Evolutionary conservation across 257 asterid species (phyloP), one percentile per base, ranked within the genome.

Genomic region (Solanum paucissectum): DNA sequence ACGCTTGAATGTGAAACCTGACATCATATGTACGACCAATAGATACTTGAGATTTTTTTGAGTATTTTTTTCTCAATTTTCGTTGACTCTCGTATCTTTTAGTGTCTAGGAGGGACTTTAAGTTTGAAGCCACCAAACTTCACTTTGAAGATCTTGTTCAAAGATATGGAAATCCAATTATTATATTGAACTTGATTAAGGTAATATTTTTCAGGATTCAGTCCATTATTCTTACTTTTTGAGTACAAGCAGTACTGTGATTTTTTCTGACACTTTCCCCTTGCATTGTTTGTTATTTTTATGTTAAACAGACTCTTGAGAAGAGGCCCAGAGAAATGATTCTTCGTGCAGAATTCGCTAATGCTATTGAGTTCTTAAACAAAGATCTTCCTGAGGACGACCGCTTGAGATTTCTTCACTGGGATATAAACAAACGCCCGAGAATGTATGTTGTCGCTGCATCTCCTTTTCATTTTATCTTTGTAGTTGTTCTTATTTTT

Each of bases 151-250:
- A 97, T 90, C 95, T 97, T 44, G 96, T 91, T 64, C 90, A 94
- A 91, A 92, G 99, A 95, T 97, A 97, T 87, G 98, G 99, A 87
- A 94, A 95, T 93, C 99, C 99, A 86, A 90, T 97, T 79, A 95
- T 97, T 86, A 95, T 97, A 89, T 92, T 97, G 85, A 95, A 97
- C 91, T 89, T 97, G 93, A 93, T 97, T 83, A 97, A 97, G 99
- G 99, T 95, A 90, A 88, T 36, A 20, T 85, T 88, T 87, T 82
- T 1, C 71, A 60, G 83, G 76, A 87, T 79, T 83, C 25, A 73
- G 72, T 88, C 38, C 13, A 81, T 13, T 71, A 27, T 49, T 25
- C 36, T 52, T 25, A 52, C 66, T 27, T 44, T 83, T 84, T 58
- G 49, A 25, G 34, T 27, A 8, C 44, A 33, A 77, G 62, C 84